Conservation (phyloP, 208 protist species). For the Leishmania gerbilli region DNA sequence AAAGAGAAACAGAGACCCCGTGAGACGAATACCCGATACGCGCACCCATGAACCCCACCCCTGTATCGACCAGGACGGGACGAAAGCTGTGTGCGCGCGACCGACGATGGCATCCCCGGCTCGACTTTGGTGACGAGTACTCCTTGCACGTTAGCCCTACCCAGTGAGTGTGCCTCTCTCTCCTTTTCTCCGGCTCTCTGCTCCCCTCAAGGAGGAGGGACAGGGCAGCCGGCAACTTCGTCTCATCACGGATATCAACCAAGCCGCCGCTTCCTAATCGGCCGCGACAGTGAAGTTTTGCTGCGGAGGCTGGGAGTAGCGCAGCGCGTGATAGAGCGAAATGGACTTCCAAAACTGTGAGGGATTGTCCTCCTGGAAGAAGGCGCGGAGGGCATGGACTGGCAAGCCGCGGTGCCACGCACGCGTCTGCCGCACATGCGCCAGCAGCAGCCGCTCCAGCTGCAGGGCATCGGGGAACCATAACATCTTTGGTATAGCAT, state of each 20-base stretch:
- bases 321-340: constrained; percentile 39
- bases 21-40: not conserved
- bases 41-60: not conserved
- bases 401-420: constrained; percentile 14
- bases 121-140: not conserved
- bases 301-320: constrained; percentile 25
- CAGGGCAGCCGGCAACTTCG: too few relatives aligned
- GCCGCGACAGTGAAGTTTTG: constrained; percentile 16
- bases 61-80: not conserved
- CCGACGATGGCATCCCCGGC: not conserved
- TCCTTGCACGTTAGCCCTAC: not conserved
- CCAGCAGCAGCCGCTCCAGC: constrained; percentile 43
- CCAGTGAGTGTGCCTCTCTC: not conserved
- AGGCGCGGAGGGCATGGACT: constrained; percentile 28
- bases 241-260: not conserved
- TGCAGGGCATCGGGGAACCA: constrained; percentile 77
- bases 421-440: constrained; percentile 20
- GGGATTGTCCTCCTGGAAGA: constrained; percentile 58
- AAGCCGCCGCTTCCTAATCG: constrained; percentile 10
- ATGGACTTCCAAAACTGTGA: constrained; percentile 56
- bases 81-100: not conserved
- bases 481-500: constrained; percentile 52
- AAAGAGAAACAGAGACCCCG: not conserved
- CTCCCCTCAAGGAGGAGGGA: too few relatives aligned
- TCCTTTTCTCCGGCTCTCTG: not conserved